A percentile compares a stretch with the other conserved stretches of the same genome.
Conservation (phyloP, 1,284 basidiomycete species). For the Irpex sp. region DNA sequence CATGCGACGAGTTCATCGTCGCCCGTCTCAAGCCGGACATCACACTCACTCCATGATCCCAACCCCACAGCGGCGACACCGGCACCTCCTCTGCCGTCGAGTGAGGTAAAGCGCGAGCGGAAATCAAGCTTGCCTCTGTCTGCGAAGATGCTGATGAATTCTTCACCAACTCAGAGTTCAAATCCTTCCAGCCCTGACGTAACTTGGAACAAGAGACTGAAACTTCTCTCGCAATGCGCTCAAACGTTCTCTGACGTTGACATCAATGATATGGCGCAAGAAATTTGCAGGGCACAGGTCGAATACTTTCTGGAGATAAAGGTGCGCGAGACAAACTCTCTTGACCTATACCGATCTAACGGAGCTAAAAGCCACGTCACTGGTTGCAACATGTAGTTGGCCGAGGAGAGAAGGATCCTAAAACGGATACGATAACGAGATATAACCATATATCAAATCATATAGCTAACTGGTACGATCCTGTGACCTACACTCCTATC, state of each 20-base stretch:
- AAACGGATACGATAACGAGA: slow-evolving; percentile 59
- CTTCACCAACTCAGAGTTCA: slow-evolving; percentile 9
- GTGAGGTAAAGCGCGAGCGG: slow-evolving; percentile 41
- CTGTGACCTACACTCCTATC: neutral
- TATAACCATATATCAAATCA: slow-evolving; percentile 74
- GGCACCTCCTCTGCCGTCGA: slow-evolving; percentile 3
- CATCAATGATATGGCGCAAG: slow-evolving; percentile 65
- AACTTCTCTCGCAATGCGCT: slow-evolving; percentile 54
- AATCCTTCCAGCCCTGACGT: slow-evolving; percentile 18
- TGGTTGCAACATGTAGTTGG: slow-evolving; percentile 76
- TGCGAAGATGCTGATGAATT: slow-evolving; percentile 34
- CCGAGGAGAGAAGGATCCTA: slow-evolving; percentile 59
- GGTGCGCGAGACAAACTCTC: slow-evolving; percentile 35
- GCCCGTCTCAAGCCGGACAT: slow-evolving; percentile 19
- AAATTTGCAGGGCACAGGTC: slow-evolving; percentile 69
- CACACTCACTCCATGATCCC: slow-evolving; percentile 10
- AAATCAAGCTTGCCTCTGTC: slow-evolving; percentile 60
- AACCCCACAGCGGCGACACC: neutral
- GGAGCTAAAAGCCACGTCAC: slow-evolving; percentile 60
- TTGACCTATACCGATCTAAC: neutral
- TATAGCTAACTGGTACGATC: slow-evolving; percentile 66
- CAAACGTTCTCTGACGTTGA: slow-evolving; percentile 52
- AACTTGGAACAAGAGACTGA: slow-evolving; percentile 52
- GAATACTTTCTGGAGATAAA: slow-evolving; percentile 65
- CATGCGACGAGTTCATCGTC: slow-evolving; percentile 21